Evolutionary conservation across 163 green algal genomes (phyloP), one percentile per base, ranked within the genome.

Genomic region (Smithsoniella earleae): DNA sequence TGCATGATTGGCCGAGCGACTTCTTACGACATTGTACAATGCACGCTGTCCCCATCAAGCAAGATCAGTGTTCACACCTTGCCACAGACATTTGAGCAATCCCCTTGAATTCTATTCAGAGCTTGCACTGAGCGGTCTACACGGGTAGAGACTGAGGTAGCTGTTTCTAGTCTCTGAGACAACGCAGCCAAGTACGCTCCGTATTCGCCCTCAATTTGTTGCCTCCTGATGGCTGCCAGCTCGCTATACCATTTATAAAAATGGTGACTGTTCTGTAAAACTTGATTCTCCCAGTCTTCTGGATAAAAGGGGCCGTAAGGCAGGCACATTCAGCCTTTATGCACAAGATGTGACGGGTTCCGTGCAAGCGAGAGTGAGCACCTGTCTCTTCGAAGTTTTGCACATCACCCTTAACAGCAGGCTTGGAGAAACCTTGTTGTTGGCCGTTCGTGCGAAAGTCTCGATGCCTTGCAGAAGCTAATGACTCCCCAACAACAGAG

Each of bases 161-260:
- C 88, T 2, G 83, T 66, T 27, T 66, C 66, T 20, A 91, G 64
- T 76, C 95, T 85, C 20, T 75, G 79, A 31, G 80, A 77, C 45
- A 97, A 83, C 31, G 84, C 73, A 8, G 79, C 79, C 2, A 84
- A 85, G 74, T 96, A 96, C 2, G 82, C 78, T 44, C 84, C 80
- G 69, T 95, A 96, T 79, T 95, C 95, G 45, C 87, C 82, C 80
- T 96, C 90, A 25, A 90, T 89, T 74, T 95, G 88, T 2, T 64
- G 77, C 0, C 83, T 84, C 55, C 87, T 85, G 3, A 86, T 84
- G 2, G 86, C 85, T 69, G 96, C 90, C 72, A 97, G 81, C 78
- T 96, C 88, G 27, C 77, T 77, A 62, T 95, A 84, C 91, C 91
- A 96, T 55, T 90, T 88, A 80, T 94, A 93, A 78, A 95, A 95